A percentile compares a stretch with the other conserved stretches of the same genome.
These are phyloP conservation scores for Coleophoma cylindrospora DNA, from an alignment of 2,329 filamentous ascomycete genomes.

Conservation along the genomic window DNA sequence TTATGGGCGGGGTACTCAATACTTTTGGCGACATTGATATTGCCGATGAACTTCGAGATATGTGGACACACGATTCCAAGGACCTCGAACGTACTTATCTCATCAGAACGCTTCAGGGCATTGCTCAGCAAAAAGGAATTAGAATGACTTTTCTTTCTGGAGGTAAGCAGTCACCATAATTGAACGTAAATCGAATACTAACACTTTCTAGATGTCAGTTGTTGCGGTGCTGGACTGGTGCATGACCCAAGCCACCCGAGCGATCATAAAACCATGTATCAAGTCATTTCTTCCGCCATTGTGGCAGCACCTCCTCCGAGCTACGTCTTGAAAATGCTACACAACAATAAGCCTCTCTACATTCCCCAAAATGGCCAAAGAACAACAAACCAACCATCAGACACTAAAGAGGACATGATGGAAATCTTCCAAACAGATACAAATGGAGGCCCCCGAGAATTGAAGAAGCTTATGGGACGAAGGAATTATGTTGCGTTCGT, in stretches of 20 bases:
- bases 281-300: constrained; percentile 88
- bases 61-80: constrained; percentile 98
- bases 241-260: constrained; percentile 88
- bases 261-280: constrained; percentile 99
- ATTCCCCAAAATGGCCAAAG: constrained; percentile 84
- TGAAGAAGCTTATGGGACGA: constrained; percentile 88
- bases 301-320: constrained; percentile 81
- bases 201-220: constrained; percentile 64
- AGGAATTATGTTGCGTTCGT: constrained; percentile 91
- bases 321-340: constrained; percentile 91
- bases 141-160: constrained; percentile 97
- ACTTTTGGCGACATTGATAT: constrained; percentile 96
- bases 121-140: constrained; percentile 89
- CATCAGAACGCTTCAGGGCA: constrained; percentile 91
- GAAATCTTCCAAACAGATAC: constrained; percentile 97
- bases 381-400: constrained; percentile 68
- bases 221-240: constrained; percentile 84
- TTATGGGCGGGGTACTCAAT: constrained; percentile 94
- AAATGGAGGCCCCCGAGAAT: constrained; percentile 73
- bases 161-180: constrained; percentile 40
- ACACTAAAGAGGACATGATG: constrained; percentile 99
- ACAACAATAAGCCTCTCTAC: constrained; percentile 90
- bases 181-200: constrained; percentile 6
- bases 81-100: constrained; percentile 95
- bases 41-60: constrained; percentile 87